Conservation (phyloP, 1,139 yeast species). For the Suhomyces choctaworum region DNA sequence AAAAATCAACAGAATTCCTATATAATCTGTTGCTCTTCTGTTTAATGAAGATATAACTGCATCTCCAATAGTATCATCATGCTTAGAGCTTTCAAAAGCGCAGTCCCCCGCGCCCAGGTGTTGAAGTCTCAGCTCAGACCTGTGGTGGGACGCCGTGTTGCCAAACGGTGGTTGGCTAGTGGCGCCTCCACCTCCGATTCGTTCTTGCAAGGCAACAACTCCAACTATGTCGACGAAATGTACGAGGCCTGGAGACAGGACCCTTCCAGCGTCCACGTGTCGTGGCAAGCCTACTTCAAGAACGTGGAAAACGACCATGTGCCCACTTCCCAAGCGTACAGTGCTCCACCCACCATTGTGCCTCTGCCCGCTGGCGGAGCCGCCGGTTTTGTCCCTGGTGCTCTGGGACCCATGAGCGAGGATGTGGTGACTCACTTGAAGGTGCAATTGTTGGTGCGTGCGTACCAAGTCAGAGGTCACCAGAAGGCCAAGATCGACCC, state of each 20-base stretch:
- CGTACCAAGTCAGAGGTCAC: slow-evolving; percentile 98
- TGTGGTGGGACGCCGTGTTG: slow-evolving; percentile 4
- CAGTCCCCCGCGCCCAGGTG: slow-evolving; percentile 36
- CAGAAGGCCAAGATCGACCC: slow-evolving; percentile 96
- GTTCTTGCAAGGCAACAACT: slow-evolving; percentile 82
- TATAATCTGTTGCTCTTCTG: slow-evolving; percentile 5
- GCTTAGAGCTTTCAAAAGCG: slow-evolving; percentile 49
- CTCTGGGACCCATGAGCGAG: slow-evolving; percentile 39
- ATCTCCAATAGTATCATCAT: slow-evolving; percentile 20
- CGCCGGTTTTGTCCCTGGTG: slow-evolving; percentile 58
- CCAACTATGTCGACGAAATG: slow-evolving; percentile 96
- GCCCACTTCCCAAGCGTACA: slow-evolving; percentile 75
- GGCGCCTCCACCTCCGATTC: slow-evolving; percentile 59
- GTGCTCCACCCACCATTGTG: slow-evolving; percentile 87
- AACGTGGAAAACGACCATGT: slow-evolving; percentile 73
- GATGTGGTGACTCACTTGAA: slow-evolving; percentile 88
- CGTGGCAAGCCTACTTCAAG: slow-evolving; percentile 96
- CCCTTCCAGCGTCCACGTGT: slow-evolving; percentile 86
- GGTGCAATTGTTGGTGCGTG: slow-evolving; percentile 94
- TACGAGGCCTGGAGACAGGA: slow-evolving; percentile 91
- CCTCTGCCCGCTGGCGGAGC: slow-evolving; percentile 77
- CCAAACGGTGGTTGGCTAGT: slow-evolving; percentile 25
- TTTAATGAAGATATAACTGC: slow-evolving; percentile 12
- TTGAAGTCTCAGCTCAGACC: slow-evolving; percentile 20
- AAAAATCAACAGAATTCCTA: slow-evolving; percentile 2